Evolutionary conservation across 1,139 yeast genomes (phyloP).

Genomic region (Debaryomycetaceae sp.): DNA sequence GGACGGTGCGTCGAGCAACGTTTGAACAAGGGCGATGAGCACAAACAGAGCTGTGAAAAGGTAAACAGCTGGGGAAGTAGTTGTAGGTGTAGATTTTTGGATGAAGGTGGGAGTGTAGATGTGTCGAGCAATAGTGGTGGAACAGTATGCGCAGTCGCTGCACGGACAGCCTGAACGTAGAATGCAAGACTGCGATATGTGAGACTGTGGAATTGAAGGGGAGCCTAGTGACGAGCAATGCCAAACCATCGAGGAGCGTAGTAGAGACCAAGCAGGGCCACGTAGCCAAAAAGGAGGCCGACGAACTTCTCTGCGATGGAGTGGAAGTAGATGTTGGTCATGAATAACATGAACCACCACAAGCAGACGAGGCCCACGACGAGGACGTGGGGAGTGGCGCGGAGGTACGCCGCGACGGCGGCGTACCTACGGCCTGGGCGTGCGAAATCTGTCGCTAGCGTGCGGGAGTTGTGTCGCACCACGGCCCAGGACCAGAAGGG

Average conservation of each 20-base stretch:
- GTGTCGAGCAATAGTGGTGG: too few species aligned
- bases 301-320: slow-evolving; percentile 68
- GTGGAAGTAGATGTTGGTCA: slow-evolving; percentile 86
- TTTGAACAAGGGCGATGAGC: background rate
- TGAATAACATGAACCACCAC: slow-evolving; percentile 87
- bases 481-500: slow-evolving; percentile 36
- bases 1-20: background rate
- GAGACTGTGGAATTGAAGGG: too few species aligned
- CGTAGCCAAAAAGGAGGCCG: slow-evolving; percentile 61
- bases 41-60: slow-evolving; percentile 2
- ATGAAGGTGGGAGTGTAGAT: too few species aligned
- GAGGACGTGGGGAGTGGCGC: slow-evolving; percentile 41
- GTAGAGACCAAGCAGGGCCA: slow-evolving; percentile 41
- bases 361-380: slow-evolving; percentile 45
- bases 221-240: background rate
- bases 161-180: too few species aligned
- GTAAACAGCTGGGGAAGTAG: too few species aligned
- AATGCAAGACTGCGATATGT: too few species aligned
- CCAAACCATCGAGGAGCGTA: slow-evolving; percentile 7
- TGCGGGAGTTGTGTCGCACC: background rate
- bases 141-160: too few species aligned
- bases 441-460: background rate
- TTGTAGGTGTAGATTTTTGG: too few species aligned
- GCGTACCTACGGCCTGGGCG: background rate
- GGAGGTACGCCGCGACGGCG: slow-evolving; percentile 8